Base-by-base conservation (phyloP, 2,329 filamentous ascomycete species). In the Alternaria dauci region DNA sequence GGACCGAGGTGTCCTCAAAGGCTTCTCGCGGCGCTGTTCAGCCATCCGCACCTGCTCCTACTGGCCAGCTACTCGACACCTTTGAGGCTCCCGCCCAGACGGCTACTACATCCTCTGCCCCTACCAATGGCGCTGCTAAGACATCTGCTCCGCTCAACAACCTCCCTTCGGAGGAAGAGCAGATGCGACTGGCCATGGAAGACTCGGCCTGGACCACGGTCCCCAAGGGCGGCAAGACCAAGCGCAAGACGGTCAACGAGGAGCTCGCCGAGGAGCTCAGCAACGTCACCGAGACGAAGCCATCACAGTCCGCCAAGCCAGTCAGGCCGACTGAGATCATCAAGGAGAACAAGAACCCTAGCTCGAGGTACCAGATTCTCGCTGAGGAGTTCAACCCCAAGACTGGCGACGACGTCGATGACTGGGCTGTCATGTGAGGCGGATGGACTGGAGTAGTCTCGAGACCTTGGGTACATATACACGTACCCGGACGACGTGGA, bases 121-220 rank as follows among this genome's bases (percentile, higher is more conserved):
- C 75, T 23, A 75, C 73, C 34, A 81, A 78, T 59, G 78, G 80
- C 57, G 81, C 77, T 26, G 77, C 76, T 55, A 75, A 78, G n/a
- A 77, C 77, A n/a, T 74, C 78, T 25, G 61, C 71, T 63, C 66
- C 72, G 57, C 85, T 81, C 80, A 78, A 81, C 42, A 81, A 81
- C 55, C 77, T 87, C 39, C 85, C 84, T 16, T 85, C 85, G 4
- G 87, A 89, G 74, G 86, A 89, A 65, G 86, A 88, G 72, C 86
- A 89, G 75, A 77, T 88, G 71, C 82, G 83, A 46, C 78, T 85
- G 60, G 79, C 79, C 14, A 76, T 81, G 70, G 78, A 79, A 81
- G 70, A 71, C 46, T 83, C 83, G 57, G 84, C 84, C 53, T 89
- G 87, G 88, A 88, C 84, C 65, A 86, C 86, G 9, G 87, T 89